phyloP scores from a whole-genome alignment of 78 protist genomes.

The Dictyostelium discoideum region dicty_2.7 NC_007089.4:2253001-2253500 shows the following conservation, averaged over 20 bases:
- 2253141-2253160: not conserved
- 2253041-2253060: not conserved
- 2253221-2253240: conserved; percentile 48
- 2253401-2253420: not conserved
- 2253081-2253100: conserved; percentile 68
- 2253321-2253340: not conserved
- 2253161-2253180: not conserved
- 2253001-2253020: not conserved
- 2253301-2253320: not conserved
- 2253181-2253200: conserved; percentile 47
- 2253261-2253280: not conserved
- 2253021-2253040: not conserved
- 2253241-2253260: conserved; percentile 14
- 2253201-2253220: conserved; percentile 52
- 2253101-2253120: conserved; percentile 63
- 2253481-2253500: not conserved
- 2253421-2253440: not conserved
- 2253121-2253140: not conserved
- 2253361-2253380: not conserved
- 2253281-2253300: conserved; percentile 4
- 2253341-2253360: not conserved
- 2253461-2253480: not conserved
- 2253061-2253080: not conserved
- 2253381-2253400: not conserved
- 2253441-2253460: not conserved